phyloP scores from a whole-genome alignment of 352 stramenopile genomes.

The Pythium dissimile region DNA sequence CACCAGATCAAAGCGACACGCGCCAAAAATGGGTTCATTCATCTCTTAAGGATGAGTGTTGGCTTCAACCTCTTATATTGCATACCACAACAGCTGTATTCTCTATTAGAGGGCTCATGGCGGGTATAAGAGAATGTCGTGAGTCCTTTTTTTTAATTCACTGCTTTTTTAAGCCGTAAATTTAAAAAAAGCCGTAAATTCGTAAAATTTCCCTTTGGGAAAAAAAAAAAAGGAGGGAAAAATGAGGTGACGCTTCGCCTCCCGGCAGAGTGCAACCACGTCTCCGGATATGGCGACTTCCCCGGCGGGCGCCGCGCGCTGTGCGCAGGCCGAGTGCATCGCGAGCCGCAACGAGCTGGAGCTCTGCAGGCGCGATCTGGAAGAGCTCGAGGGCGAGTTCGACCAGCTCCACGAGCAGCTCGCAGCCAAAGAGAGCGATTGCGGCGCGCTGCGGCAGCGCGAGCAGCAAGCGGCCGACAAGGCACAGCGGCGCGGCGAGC shows the following conservation, averaged over 20 bases:
- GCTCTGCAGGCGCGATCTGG: constrained; percentile 50
- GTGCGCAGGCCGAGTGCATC: constrained; percentile 55
- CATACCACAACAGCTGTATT: too few relatives aligned
- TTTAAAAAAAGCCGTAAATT: too few relatives aligned
- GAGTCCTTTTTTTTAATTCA: too few relatives aligned
- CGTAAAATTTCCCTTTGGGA: too few relatives aligned
- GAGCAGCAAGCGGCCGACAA: constrained; percentile 10
- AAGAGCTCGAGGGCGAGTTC: constrained; percentile 60
- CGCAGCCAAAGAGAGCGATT: constrained; percentile 30
- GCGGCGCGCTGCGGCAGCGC: constrained; percentile 10
- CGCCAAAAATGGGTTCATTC: constrained; percentile 15
- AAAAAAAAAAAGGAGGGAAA: background rate
- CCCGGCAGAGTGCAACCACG: background rate
- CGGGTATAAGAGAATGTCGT: too few relatives aligned
- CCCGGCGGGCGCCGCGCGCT: constrained; percentile 18
- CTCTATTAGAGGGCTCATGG: too few relatives aligned
- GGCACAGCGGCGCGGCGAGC: constrained; percentile 2
- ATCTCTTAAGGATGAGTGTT: background rate
- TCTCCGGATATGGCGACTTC: background rate
- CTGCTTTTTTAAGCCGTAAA: too few relatives aligned
- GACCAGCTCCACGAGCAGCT: constrained; percentile 66
- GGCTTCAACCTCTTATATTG: background rate
- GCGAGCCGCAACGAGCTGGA: constrained; percentile 63
- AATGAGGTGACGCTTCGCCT: constrained; percentile 8
- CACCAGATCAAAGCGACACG: background rate